Evolutionary conservation across 2,329 filamentous ascomycete species (phyloP).

Genomic region (Cladophialophora yegresii): DNA sequence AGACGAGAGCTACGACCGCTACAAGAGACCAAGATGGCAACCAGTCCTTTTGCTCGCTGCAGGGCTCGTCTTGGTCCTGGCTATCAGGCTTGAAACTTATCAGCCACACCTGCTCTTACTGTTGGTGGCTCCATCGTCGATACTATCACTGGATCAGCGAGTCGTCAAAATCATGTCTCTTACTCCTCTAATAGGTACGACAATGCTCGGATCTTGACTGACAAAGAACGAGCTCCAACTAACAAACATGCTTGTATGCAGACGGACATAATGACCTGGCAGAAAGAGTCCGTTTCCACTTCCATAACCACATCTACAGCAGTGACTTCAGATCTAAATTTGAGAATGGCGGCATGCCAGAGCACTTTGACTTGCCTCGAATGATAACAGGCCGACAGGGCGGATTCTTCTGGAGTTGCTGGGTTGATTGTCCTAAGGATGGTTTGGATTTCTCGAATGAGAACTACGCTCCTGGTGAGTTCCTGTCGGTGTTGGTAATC

Average conservation of each 20-base stretch:
- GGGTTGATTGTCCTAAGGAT: slow-evolving; percentile 71
- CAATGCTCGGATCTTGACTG: not conserved
- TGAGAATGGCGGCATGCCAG: slow-evolving; percentile 65
- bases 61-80: not conserved
- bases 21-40: slow-evolving; percentile 8
- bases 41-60: slow-evolving; percentile 6
- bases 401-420: slow-evolving; percentile 91
- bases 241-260: not conserved
- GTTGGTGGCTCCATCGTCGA: slow-evolving; percentile 11
- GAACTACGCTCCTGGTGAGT: slow-evolving; percentile 31
- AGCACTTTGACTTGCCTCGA: slow-evolving; percentile 77
- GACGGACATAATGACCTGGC: slow-evolving; percentile 86
- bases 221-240: not conserved
- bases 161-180: slow-evolving; percentile 49
- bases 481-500: not conserved
- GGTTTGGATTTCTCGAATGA: slow-evolving; percentile 43
- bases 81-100: slow-evolving; percentile 1
- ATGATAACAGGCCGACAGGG: slow-evolving; percentile 65
- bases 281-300: slow-evolving; percentile 66
- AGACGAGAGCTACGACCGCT: slow-evolving; percentile 14
- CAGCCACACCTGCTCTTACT: slow-evolving; percentile 1
- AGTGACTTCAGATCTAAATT: slow-evolving; percentile 72
- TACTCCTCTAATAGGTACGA: slow-evolving; percentile 54
- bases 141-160: slow-evolving; percentile 40
- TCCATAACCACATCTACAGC: slow-evolving; percentile 75